phyloP scores from a whole-genome alignment of 371 early-diverging fungal genomes.

The Actinomortierella wolfii region DNA sequence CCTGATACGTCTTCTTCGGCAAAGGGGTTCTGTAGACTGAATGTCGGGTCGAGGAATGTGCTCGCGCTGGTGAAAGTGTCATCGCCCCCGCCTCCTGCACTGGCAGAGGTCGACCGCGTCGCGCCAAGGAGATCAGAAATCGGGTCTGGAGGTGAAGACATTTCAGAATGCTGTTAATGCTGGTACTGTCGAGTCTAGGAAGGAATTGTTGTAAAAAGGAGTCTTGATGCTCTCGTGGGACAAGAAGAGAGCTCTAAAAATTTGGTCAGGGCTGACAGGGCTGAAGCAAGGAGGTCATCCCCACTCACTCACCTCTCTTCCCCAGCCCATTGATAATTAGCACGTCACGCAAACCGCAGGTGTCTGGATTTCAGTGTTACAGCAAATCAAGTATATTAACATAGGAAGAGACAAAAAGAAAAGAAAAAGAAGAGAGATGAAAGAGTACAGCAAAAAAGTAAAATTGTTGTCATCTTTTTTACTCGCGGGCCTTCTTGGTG shows the following conservation, averaged over 20 bases:
- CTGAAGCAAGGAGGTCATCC: too few relatives aligned
- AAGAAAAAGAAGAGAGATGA: too few relatives aligned
- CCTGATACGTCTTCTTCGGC: slow-evolving; percentile 18
- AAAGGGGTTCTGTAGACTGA: slow-evolving; percentile 41
- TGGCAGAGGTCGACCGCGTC: slow-evolving; percentile 6
- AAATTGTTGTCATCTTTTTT: too few relatives aligned
- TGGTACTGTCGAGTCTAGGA: neutral
- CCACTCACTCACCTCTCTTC: too few relatives aligned
- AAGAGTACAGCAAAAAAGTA: too few relatives aligned
- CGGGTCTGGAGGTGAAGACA: slow-evolving; percentile 29
- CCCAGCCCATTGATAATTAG: too few relatives aligned
- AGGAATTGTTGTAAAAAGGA: slow-evolving; percentile 2
- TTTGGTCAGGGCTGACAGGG: too few relatives aligned
- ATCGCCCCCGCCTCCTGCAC: slow-evolving; percentile 3
- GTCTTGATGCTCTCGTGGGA: neutral
- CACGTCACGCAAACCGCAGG: too few relatives aligned
- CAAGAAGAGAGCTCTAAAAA: too few relatives aligned
- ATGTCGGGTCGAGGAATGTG: slow-evolving; percentile 34
- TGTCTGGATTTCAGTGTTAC: too few relatives aligned
- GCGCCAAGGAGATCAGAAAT: slow-evolving; percentile 31
- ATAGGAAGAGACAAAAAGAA: too few relatives aligned
- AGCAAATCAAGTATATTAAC: too few relatives aligned
- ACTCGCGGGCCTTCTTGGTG: slow-evolving; percentile 34
- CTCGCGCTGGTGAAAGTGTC: slow-evolving; percentile 22
- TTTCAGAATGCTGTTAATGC: neutral